phyloP scores from a whole-genome alignment of 768 basidiomycete species.

The Rhodocollybia butyracea region DNA sequence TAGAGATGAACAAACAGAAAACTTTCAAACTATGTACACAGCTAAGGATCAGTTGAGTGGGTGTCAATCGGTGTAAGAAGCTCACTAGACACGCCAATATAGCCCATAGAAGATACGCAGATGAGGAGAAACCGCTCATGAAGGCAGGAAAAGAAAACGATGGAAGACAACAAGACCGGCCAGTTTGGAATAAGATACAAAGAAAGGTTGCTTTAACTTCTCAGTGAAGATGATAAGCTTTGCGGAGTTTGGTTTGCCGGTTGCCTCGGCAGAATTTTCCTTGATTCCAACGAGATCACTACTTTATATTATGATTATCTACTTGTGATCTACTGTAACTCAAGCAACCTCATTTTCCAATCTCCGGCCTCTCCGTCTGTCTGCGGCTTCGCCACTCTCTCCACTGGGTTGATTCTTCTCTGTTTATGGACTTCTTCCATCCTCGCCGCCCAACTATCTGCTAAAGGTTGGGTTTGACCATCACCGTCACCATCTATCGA shows the following conservation, averaged over 20 bases:
- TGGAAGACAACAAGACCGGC: background rate
- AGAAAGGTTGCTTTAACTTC: background rate
- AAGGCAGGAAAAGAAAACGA: slow-evolving; percentile 11
- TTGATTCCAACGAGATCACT: too few species aligned
- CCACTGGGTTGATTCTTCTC: slow-evolving; percentile 44
- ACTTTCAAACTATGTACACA: slow-evolving; percentile 49
- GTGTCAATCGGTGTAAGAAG: slow-evolving; percentile 39
- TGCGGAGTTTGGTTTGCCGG: too few species aligned
- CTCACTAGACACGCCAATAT: slow-evolving; percentile 63
- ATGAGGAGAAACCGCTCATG: slow-evolving; percentile 74
- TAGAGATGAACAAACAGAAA: slow-evolving; percentile 77
- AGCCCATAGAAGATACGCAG: slow-evolving; percentile 76
- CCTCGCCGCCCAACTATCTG: slow-evolving; percentile 47
- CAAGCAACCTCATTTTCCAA: slow-evolving; percentile 45
- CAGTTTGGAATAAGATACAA: background rate
- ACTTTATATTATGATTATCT: too few species aligned
- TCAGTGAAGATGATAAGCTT: too few species aligned
- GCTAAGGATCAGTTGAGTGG: background rate
- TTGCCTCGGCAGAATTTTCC: too few species aligned
- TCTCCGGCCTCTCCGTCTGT: slow-evolving; percentile 24
- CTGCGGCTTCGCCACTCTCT: slow-evolving; percentile 52
- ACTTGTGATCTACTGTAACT: too few species aligned
- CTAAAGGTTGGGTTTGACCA: slow-evolving; percentile 1
- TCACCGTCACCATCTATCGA: background rate
- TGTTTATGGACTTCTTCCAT: slow-evolving; percentile 53